Evolutionary conservation across 1,139 yeast species (phyloP).

Genomic region (Blastobotrys raffinosifermentans): DNA sequence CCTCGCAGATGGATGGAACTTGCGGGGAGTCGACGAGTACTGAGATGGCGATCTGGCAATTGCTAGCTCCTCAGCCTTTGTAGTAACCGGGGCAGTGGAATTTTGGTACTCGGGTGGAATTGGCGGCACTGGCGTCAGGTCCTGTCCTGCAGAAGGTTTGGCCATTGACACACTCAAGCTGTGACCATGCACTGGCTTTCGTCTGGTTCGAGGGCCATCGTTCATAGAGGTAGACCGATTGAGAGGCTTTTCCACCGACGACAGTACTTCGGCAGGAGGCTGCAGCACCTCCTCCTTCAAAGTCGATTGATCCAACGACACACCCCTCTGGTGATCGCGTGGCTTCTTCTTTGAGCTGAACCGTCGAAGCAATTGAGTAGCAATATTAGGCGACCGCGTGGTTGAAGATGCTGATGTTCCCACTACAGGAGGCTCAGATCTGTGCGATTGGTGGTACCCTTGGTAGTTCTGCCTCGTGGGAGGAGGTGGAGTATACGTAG

Average conservation of each 20-base stretch:
- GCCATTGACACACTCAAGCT: neutral
- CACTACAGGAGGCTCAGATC: slow-evolving; percentile 18
- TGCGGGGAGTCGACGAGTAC: slow-evolving; percentile 16
- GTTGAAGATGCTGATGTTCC: neutral
- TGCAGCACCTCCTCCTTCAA: neutral
- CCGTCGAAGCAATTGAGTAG: slow-evolving; percentile 25
- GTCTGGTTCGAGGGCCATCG: neutral
- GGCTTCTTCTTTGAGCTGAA: slow-evolving; percentile 26
- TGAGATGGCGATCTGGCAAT: slow-evolving; percentile 2
- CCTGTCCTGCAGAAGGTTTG: slow-evolving; percentile 2
- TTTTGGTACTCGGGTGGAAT: neutral
- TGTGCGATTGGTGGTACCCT: slow-evolving; percentile 17
- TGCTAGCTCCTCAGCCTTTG: slow-evolving; percentile 7
- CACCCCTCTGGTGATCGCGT: neutral
- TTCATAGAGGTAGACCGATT: neutral
- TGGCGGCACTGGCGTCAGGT: slow-evolving; percentile 2
- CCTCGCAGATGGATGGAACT: slow-evolving; percentile 76
- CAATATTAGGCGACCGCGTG: slow-evolving; percentile 17
- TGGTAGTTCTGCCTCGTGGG: slow-evolving; percentile 5
- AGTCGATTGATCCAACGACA: neutral
- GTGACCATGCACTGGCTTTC: neutral
- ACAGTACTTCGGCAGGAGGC: neutral
- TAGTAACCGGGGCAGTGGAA: neutral
- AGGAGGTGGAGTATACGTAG: slow-evolving; percentile 10
- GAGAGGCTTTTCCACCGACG: neutral